Evolutionary conservation across 495 filamentous ascomycete genomes (phyloP).

Genomic region (Letharia lupina): DNA sequence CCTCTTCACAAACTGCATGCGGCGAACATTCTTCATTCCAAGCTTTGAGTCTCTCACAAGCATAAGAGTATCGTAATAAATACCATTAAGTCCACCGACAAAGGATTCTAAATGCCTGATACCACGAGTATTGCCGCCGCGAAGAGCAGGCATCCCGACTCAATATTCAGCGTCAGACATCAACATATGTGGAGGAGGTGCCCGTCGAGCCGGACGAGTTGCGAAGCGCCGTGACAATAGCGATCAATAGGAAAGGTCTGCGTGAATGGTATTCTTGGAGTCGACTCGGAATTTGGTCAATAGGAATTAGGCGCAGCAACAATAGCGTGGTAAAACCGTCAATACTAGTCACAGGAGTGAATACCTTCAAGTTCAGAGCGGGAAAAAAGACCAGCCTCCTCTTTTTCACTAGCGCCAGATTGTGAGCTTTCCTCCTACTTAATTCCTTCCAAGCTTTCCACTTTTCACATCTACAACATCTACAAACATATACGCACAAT

Average conservation of each 20-base stretch:
- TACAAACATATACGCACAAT: not conserved
- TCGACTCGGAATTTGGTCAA: not conserved
- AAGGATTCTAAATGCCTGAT: constrained; percentile 19
- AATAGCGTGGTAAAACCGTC: not conserved
- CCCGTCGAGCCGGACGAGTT: not conserved
- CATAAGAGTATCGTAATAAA: not conserved
- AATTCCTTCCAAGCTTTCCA: not conserved
- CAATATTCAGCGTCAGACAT: not conserved
- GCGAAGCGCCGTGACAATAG: constrained; percentile 5
- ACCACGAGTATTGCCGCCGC: constrained; percentile 11
- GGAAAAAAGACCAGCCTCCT: constrained; percentile 5
- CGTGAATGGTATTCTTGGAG: not conserved
- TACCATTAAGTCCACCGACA: not conserved
- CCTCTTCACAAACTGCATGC: not conserved
- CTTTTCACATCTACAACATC: not conserved
- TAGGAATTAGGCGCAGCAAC: not conserved
- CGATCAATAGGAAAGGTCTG: not conserved
- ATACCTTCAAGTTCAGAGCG: not conserved
- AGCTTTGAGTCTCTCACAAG: not conserved
- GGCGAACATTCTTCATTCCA: constrained; percentile 6
- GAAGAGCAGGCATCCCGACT: constrained; percentile 11
- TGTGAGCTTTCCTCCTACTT: constrained; percentile 3
- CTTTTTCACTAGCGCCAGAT: constrained; percentile 5
- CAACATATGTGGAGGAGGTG: constrained; percentile 1
- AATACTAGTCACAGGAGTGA: constrained; percentile 10